A percentile compares a stretch with the other conserved stretches of the same genome.
These are phyloP conservation scores for Epichloe uncinata DNA, from an alignment of 2,329 filamentous ascomycete species.

Conservation along the genomic window DNA sequence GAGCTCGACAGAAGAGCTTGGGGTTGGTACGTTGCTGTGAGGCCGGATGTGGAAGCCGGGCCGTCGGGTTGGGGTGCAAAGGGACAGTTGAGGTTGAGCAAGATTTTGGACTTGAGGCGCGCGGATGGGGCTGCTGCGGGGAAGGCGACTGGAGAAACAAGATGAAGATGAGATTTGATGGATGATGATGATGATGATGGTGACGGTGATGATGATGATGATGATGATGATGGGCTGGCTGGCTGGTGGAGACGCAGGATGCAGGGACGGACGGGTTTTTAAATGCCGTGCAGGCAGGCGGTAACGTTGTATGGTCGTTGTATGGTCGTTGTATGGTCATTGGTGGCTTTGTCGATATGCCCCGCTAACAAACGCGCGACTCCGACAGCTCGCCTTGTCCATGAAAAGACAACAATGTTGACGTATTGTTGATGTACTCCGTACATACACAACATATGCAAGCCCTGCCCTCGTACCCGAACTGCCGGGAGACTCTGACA, in stretches of 20 bases:
- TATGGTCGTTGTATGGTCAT: too few relatives aligned
- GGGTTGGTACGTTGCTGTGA: too few relatives aligned
- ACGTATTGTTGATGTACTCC: not conserved
- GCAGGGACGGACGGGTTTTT: not conserved
- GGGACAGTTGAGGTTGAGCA: too few relatives aligned
- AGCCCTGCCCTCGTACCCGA: not conserved
- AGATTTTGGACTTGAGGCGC: too few relatives aligned
- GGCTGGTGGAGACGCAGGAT: not conserved
- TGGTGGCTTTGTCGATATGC: not conserved
- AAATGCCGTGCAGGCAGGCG: not conserved
- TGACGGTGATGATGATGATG: too few relatives aligned
- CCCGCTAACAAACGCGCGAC: not conserved
- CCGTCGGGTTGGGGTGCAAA: too few relatives aligned
- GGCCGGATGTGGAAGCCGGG: too few relatives aligned
- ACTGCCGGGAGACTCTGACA: not conserved
- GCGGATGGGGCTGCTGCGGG: too few relatives aligned
- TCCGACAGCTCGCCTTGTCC: not conserved
- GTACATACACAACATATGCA: not conserved
- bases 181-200: too few relatives aligned
- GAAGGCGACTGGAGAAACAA: too few relatives aligned
- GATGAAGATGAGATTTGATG: too few relatives aligned
- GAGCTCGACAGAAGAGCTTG: too few relatives aligned
- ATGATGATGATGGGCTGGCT: not conserved
- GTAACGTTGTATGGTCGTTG: not conserved
- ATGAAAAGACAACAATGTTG: not conserved